Percentiles rank a stretch among this genome's conserved stretches.
Conservation (phyloP, 345 rosid genomes). For the Dipteronia sinensis region DNA sequence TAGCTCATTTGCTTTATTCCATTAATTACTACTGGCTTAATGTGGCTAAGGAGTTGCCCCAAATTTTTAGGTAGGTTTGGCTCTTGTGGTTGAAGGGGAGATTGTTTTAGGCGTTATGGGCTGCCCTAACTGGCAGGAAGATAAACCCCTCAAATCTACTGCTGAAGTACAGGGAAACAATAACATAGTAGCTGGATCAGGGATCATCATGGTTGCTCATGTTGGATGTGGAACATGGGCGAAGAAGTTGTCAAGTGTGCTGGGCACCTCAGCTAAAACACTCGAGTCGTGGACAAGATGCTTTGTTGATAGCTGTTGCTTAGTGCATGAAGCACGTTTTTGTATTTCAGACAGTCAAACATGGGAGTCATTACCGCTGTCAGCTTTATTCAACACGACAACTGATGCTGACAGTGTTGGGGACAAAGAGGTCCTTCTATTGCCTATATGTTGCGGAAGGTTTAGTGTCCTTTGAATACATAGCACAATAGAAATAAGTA, state of each 20-base stretch:
- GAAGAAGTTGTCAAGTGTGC: conserved; percentile 35
- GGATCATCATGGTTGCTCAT: conserved; percentile 75
- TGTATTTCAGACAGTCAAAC: conserved; percentile 78
- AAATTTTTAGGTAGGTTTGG: conserved; percentile 78
- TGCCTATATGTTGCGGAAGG: conserved; percentile 83
- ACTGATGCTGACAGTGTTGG: conserved; percentile 40
- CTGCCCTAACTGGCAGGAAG: conserved; percentile 80
- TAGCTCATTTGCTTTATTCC: conserved; percentile 4
- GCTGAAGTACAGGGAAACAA: conserved; percentile 23
- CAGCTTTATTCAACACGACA: conserved; percentile 47
- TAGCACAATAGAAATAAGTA: background rate
- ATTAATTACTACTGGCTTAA: conserved; percentile 13
- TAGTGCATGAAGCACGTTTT: conserved; percentile 57
- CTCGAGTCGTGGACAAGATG: conserved; percentile 66
- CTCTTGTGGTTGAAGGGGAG: conserved; percentile 84
- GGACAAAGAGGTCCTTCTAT: conserved; percentile 52
- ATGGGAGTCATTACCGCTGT: conserved; percentile 76
- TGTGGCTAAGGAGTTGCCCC: conserved; percentile 22
- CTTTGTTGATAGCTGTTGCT: conserved; percentile 56
- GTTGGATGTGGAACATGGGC: conserved; percentile 85
- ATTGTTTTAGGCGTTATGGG: conserved; percentile 84
- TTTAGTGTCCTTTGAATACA: conserved; percentile 24
- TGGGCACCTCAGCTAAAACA: conserved; percentile 31
- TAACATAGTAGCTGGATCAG: conserved; percentile 33
- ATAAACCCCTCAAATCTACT: conserved; percentile 28